Base-by-base conservation (phyloP, 495 filamentous ascomycete species). In the Parathielavia hyrcaniae region DNA sequence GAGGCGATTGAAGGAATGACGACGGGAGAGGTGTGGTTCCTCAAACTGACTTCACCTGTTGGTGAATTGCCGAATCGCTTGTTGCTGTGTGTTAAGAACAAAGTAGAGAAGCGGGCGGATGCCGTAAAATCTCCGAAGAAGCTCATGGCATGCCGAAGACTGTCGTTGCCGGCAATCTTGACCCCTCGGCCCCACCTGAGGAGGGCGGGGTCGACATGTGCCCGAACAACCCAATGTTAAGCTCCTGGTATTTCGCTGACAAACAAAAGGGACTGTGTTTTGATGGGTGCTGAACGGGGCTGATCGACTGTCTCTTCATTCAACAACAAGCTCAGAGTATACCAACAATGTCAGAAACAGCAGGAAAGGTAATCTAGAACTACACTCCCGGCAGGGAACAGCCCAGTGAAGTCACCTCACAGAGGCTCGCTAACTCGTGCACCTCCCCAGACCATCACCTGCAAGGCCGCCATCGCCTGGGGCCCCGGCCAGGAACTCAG, bases 391-490 rank as follows among this genome's bases (percentile, higher is more conserved):
- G 26, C 6, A 30, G 26, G 26, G 26, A 16, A n/a, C 16, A 39
- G 36, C 53, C 19, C 19, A 16, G 23, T 3, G 34, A 57, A n/a
- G 14, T 26, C 34, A 23, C 46, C 46, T 38, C 20, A 11, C 22
- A 23, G 26, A 39, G 17, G 10, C 36, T 41, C 44, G 38, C n/a
- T 57, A 23, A 45, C 55, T 23, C 8, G 39, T 23, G 26, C 39
- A 34, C 11, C 17, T 47, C 23, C 39, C 43, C 66, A 79, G 77
- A 74, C 75, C 65, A 79, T 79, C 62, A 77, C 72, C 61, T 79
- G 77, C 72, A 79, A 96, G 88, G 91, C 95, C 53, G 93, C 93
- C 55, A 84, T 98, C 55, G 95, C 93, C 68, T 98, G 93, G 93
- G 93, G 88, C 69, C 88, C 95, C 36, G 91, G 86, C 62, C 86